Conservation (phyloP, 2,329 filamentous ascomycete species). For the Teratosphaeria zuluensis region DNA sequence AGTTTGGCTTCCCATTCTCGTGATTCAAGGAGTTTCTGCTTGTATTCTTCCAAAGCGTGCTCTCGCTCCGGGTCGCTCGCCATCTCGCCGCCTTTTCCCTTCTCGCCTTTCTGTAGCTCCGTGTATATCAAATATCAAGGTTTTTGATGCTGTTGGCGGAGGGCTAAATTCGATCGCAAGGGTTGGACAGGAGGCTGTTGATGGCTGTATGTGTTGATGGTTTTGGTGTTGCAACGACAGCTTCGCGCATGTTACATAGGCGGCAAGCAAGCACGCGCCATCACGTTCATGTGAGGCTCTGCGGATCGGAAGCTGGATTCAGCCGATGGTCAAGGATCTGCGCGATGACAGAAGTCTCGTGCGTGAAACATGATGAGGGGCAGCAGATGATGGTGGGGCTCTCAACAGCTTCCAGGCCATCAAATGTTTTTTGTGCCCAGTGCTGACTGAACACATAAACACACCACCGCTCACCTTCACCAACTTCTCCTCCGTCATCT, state of each 20-base stretch:
- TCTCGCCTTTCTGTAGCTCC: not conserved
- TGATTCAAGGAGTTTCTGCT: conserved; percentile 63
- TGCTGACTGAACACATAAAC: not conserved
- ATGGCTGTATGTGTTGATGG: not conserved
- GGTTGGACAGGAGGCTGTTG: not conserved
- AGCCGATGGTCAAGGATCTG: not conserved
- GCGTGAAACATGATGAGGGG: not conserved
- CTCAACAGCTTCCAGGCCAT: not conserved
- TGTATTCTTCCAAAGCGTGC: conserved; percentile 44
- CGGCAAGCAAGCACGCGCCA: not conserved
- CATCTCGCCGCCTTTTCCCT: conserved; percentile 11
- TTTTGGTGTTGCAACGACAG: not conserved
- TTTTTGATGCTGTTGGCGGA: not conserved
- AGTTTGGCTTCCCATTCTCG: conserved; percentile 98
- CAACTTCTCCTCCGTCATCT: not conserved
- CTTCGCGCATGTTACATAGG: not conserved
- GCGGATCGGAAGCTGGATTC: not conserved
- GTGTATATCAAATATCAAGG: not conserved
- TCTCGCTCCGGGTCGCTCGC: conserved; percentile 39
- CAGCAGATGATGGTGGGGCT: not conserved
- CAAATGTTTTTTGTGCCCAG: not conserved
- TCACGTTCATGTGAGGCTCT: not conserved
- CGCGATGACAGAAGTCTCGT: not conserved
- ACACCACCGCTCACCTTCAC: not conserved
- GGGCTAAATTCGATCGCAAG: not conserved